Evolutionary conservation across 2,329 filamentous ascomycete genomes (phyloP).

Genomic region (Bimuria novae-zelandiae): DNA sequence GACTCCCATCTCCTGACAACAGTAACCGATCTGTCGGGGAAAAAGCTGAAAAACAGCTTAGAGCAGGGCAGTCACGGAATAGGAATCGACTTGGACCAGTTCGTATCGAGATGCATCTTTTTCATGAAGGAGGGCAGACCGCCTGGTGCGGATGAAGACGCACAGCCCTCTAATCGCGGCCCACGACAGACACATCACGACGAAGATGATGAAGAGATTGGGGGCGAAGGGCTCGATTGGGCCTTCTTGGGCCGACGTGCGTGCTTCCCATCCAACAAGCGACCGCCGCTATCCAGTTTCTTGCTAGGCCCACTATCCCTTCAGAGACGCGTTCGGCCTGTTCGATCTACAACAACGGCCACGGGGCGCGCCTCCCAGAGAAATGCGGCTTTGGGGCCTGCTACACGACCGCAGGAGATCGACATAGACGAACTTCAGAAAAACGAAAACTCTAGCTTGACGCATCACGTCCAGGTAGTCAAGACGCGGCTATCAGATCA

Average conservation of each 20-base stretch:
- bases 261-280: slow-evolving; percentile 71
- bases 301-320: slow-evolving; percentile 86
- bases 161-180: slow-evolving; percentile 58
- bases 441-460: slow-evolving; percentile 78
- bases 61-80: slow-evolving; percentile 69
- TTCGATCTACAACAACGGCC: no score
- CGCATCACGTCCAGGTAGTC: slow-evolving; percentile 77
- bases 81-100: slow-evolving; percentile 87
- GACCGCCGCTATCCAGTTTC: slow-evolving; percentile 80
- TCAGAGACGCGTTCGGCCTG: slow-evolving; percentile 79
- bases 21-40: slow-evolving; percentile 78
- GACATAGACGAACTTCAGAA: slow-evolving; percentile 73
- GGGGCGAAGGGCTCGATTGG: slow-evolving; percentile 80
- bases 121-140: slow-evolving; percentile 75
- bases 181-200: slow-evolving; percentile 50
- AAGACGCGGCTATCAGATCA: slow-evolving; percentile 62
- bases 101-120: slow-evolving; percentile 84
- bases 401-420: slow-evolving; percentile 76
- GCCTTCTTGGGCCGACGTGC: slow-evolving; percentile 77
- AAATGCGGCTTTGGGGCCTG: slow-evolving; percentile 69
- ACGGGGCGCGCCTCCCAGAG: slow-evolving; percentile 70
- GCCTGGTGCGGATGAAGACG: slow-evolving; percentile 50
- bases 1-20: slow-evolving; percentile 86
- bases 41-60: slow-evolving; percentile 74
- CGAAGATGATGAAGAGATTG: slow-evolving; percentile 66